Conservation (phyloP, 352 stramenopile genomes). For the Elongisporangium anandrum region DNA sequence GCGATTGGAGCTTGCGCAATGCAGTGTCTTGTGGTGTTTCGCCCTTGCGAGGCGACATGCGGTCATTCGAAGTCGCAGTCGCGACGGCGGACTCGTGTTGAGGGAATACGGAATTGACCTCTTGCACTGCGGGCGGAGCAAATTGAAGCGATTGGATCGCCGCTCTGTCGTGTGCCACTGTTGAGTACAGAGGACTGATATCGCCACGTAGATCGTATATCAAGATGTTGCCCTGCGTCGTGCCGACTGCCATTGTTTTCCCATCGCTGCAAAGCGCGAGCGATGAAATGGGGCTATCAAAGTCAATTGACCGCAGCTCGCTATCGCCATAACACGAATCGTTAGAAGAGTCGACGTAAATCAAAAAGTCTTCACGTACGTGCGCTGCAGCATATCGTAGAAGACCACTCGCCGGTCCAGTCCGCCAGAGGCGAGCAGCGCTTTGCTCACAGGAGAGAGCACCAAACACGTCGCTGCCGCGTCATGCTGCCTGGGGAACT, state of each 20-base stretch:
- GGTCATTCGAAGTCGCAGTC: slow-evolving; percentile 33
- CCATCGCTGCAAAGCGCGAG: slow-evolving; percentile 58
- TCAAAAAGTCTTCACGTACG: slow-evolving; percentile 23
- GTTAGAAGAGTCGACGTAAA: slow-evolving; percentile 2
- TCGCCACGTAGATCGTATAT: slow-evolving; percentile 61
- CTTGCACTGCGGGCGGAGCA: slow-evolving; percentile 19
- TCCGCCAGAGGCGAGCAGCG: slow-evolving; percentile 48
- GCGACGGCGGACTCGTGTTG: neutral
- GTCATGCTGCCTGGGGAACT: slow-evolving; percentile 56
- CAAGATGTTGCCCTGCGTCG: slow-evolving; percentile 44
- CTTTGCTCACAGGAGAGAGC: slow-evolving; percentile 70
- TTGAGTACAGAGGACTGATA: slow-evolving; percentile 55
- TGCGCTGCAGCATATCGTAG: slow-evolving; percentile 57
- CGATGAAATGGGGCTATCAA: slow-evolving; percentile 51
- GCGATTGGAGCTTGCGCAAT: slow-evolving; percentile 33
- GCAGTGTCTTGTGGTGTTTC: slow-evolving; percentile 41
- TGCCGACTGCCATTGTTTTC: slow-evolving; percentile 59
- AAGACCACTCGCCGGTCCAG: slow-evolving; percentile 71
- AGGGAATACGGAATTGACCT: slow-evolving; percentile 14
- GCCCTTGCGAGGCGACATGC: slow-evolving; percentile 25
- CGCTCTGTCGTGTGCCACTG: slow-evolving; percentile 28
- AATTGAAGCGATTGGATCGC: slow-evolving; percentile 60
- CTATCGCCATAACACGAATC: slow-evolving; percentile 11
- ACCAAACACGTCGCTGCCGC: slow-evolving; percentile 45
- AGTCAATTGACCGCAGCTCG: slow-evolving; percentile 50